Conservation (phyloP, 768 basidiomycete genomes). For the Baorangia bicolor region DNA sequence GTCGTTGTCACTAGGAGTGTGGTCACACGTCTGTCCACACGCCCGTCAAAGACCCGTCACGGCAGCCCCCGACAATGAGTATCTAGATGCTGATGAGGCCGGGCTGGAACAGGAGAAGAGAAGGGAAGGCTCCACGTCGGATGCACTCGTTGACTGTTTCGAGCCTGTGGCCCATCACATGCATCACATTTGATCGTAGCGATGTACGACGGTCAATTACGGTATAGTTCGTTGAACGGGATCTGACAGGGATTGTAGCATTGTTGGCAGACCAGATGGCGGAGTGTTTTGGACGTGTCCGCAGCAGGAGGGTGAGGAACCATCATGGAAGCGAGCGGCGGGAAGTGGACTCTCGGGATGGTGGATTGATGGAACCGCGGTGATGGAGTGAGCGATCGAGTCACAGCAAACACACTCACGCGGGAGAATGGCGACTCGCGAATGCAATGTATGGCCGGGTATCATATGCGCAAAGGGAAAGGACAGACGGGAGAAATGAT, state of each 20-base stretch:
- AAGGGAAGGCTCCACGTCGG: background rate
- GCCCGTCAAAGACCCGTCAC: background rate
- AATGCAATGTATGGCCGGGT: background rate
- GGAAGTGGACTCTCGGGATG: background rate
- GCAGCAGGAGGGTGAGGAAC: background rate
- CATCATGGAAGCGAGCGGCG: background rate
- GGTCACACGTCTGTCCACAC: background rate
- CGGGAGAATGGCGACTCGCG: background rate
- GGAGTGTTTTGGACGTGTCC: background rate
- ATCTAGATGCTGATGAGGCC: background rate
- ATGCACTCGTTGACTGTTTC: background rate
- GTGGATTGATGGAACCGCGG: background rate
- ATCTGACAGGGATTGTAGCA: background rate
- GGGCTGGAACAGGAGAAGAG: background rate
- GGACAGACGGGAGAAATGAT: background rate
- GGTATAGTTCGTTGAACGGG: background rate
- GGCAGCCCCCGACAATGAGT: background rate
- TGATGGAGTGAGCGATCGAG: background rate
- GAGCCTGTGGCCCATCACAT: slow-evolving; percentile 2
- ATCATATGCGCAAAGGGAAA: background rate
- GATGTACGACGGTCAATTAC: slow-evolving; percentile 1
- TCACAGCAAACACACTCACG: background rate
- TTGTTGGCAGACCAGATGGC: background rate
- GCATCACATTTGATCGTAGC: slow-evolving; percentile 19
- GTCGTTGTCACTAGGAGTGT: background rate